Base-by-base conservation (phyloP, 1,284 basidiomycete genomes). In the Farysia itapuensis region DNA sequence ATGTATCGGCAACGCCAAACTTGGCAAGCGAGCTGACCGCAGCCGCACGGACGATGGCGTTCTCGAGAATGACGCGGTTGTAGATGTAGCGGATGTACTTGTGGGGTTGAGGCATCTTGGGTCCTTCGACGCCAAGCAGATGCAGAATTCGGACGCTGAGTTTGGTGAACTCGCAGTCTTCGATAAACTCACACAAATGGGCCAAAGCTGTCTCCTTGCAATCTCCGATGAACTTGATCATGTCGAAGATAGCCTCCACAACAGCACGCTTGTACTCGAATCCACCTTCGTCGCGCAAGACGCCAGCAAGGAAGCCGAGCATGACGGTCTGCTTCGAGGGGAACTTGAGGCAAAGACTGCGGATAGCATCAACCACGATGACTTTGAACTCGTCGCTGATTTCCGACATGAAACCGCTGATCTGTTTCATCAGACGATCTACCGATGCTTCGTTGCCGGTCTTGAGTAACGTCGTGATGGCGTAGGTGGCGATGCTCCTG, bases 321-420 rank as follows among this genome's bases (percentile, higher is more conserved):
- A 76, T 76, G 38, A 70, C 61, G 16, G 86, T 87, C 78, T 99
- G 92, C 81, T 99, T 98, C 35, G 86, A 81, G 1, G 95, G 95
- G 83, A 99, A 98, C 79, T 99, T 98, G 80, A 99, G 86, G 79
- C 93, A 97, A 33, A 99, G 85, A 14, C 93, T 92, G 44, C 95
- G 89, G 75, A 98, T 95, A 39, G 95, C 95, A 61, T 97, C 92
- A 58, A 99, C 94, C 43, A 99, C 95, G 79, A 98, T 95, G 74
- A 98, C 92, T 82, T 98, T 98, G 85, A 99, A 99, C 79, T 98
- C 95, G 79, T 99, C 95, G 65, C 90, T 94, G 79, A 99, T 98
- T 79, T 99, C 95, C 60, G 88, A 84, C 93, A 99, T 97, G 82
- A 99, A 99, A 36, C 90, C 88, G 40, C 90, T 90, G 74, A 98